Evolutionary conservation across 1,284 basidiomycete species (phyloP).

Genomic region (Tremellales sp.): DNA sequence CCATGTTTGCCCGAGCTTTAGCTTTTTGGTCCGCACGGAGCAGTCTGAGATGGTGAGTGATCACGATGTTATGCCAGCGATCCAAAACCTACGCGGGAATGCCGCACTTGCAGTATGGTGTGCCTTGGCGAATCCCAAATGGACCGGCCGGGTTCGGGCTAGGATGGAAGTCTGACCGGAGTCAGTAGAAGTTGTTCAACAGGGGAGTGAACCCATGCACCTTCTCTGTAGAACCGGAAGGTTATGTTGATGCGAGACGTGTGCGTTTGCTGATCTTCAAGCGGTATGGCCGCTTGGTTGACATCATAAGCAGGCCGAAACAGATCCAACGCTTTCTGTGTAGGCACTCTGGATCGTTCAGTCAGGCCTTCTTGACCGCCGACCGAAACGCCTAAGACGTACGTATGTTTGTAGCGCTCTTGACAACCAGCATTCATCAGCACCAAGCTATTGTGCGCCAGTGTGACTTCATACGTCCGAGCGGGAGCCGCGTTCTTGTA

Average conservation of each 20-base stretch:
- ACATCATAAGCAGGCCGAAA: constrained; percentile 60
- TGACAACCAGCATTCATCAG: constrained; percentile 91
- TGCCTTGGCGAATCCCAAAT: constrained; percentile 34
- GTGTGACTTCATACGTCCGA: constrained; percentile 75
- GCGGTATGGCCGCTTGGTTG: constrained; percentile 22
- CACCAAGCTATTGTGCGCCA: constrained; percentile 80
- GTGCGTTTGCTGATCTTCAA: constrained; percentile 47
- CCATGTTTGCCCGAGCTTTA: constrained; percentile 27
- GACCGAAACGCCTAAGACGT: constrained; percentile 24
- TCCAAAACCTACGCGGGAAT: constrained; percentile 56
- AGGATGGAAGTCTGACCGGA: constrained; percentile 71
- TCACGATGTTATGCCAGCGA: neutral
- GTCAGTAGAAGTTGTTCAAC: neutral
- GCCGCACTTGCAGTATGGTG: constrained; percentile 67
- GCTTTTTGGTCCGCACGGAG: constrained; percentile 50
- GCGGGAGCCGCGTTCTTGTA: constrained; percentile 59
- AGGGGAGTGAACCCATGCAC: no score
- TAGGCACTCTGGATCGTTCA: constrained; percentile 60
- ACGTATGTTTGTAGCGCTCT: constrained; percentile 71
- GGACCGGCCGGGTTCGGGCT: constrained; percentile 27
- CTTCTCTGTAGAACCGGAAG: constrained; percentile 54
- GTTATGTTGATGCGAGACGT: constrained; percentile 83
- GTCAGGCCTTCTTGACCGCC: neutral
- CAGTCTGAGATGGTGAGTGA: constrained; percentile 21
- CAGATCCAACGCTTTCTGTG: constrained; percentile 68